phyloP scores from a whole-genome alignment of 2,329 filamentous ascomycete genomes.

The Septoria linicola region DNA sequence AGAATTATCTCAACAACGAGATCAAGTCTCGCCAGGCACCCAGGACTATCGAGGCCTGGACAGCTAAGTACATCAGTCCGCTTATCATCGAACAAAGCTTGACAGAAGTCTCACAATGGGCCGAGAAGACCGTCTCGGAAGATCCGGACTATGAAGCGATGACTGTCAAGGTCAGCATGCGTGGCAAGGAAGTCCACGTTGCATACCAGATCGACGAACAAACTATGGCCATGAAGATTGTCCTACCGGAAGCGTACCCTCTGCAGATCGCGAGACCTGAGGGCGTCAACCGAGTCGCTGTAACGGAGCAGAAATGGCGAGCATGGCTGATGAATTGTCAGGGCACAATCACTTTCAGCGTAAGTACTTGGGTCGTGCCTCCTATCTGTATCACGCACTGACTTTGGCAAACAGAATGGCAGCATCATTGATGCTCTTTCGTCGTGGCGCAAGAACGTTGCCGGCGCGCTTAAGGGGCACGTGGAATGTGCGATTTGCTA shows the following conservation, averaged over 20 bases:
- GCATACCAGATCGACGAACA: constrained; percentile 87
- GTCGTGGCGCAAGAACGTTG: constrained; percentile 83
- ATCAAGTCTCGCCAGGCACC: constrained; percentile 77
- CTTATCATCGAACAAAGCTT: constrained; percentile 66
- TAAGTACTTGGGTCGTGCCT: constrained; percentile 38
- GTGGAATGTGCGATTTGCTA: constrained; percentile 89
- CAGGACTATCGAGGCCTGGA: constrained; percentile 79
- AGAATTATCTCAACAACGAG: constrained; percentile 74
- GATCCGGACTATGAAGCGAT: constrained; percentile 54
- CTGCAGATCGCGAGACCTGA: constrained; percentile 74
- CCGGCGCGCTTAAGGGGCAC: constrained; percentile 85
- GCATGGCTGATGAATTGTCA: constrained; percentile 85
- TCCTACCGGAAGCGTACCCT: constrained; percentile 77
- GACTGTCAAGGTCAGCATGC: constrained; percentile 68
- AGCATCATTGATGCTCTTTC: constrained; percentile 82
- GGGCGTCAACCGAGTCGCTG: constrained; percentile 77
- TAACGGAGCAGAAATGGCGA: constrained; percentile 89
- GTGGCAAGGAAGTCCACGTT: constrained; percentile 74
- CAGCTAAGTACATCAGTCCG: constrained; percentile 74
- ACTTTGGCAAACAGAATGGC: constrained; percentile 59
- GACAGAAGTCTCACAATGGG: constrained; percentile 68
- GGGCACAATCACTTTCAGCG: constrained; percentile 87
- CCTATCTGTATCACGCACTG: neutral
- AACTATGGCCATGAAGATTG: constrained; percentile 77
- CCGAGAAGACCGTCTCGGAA: constrained; percentile 42